These are phyloP conservation scores for Sporothrix protearum DNA, from an alignment of 2,329 filamentous ascomycete genomes.

Conservation along the genomic window DNA sequence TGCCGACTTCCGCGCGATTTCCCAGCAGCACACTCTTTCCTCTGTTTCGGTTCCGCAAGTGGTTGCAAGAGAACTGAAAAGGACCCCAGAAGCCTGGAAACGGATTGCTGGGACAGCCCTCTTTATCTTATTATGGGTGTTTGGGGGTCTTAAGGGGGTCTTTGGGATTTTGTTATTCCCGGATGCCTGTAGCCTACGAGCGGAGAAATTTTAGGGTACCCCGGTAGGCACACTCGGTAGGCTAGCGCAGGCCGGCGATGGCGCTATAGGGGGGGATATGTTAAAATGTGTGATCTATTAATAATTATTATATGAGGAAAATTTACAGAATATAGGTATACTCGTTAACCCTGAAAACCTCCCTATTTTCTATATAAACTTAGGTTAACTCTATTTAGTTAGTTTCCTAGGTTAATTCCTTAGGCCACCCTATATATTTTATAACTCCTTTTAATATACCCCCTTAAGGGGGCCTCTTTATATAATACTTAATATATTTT, in stretches of 20 bases:
- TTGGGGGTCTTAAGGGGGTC: background rate
- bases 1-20: constrained; percentile 8
- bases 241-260: background rate
- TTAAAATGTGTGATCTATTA: too few species aligned
- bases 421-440: too few species aligned
- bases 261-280: background rate
- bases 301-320: too few species aligned
- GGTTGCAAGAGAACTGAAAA: background rate
- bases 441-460: too few species aligned
- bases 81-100: background rate
- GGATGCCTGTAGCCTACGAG: background rate
- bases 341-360: too few species aligned
- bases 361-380: too few species aligned
- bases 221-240: background rate
- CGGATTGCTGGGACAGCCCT: background rate
- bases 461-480: too few species aligned
- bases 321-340: too few species aligned
- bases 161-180: background rate
- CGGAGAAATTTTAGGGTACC: background rate
- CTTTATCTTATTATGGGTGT: background rate
- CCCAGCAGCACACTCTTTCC: background rate
- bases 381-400: too few species aligned
- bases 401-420: too few species aligned
- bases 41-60: background rate
- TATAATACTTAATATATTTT: too few species aligned